A percentile compares a stretch with the other conserved stretches of the same genome.
Evolutionary conservation across 148 eudicot species (phyloP).

Genomic region (Vaccinium corymbosum): DNA sequence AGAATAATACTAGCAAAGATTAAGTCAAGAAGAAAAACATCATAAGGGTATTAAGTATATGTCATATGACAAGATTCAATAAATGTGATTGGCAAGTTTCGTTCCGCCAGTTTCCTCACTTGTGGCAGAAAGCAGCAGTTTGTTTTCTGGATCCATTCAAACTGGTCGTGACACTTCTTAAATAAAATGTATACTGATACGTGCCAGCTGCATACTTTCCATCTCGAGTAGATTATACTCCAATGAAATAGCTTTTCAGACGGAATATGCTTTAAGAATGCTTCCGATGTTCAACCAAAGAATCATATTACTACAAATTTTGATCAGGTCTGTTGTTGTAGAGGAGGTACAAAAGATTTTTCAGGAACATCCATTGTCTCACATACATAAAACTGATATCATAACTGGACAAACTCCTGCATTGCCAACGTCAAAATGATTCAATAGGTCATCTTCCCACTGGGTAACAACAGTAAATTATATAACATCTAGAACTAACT

Average conservation of each 20-base stretch:
- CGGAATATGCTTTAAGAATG: neutral
- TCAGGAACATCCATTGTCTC: neutral
- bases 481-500: neutral
- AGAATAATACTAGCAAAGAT: neutral
- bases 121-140: neutral
- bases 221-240: conserved; percentile 1
- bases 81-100: neutral
- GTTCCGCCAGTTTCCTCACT: neutral
- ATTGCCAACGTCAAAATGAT: neutral
- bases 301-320: neutral
- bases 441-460: neutral
- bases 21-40: neutral
- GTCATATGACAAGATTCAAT: neutral
- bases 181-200: neutral
- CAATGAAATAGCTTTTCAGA: neutral
- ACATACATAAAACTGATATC: neutral
- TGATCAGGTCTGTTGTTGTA: neutral
- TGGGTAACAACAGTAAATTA: neutral
- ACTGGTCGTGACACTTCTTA: neutral
- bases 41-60: neutral
- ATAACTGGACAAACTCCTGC: neutral
- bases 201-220: neutral
- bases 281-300: neutral
- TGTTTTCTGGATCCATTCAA: neutral
- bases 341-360: neutral